Evolutionary conservation across 768 basidiomycete genomes (phyloP).

Genomic region (Cyclocybe aegerita): DNA sequence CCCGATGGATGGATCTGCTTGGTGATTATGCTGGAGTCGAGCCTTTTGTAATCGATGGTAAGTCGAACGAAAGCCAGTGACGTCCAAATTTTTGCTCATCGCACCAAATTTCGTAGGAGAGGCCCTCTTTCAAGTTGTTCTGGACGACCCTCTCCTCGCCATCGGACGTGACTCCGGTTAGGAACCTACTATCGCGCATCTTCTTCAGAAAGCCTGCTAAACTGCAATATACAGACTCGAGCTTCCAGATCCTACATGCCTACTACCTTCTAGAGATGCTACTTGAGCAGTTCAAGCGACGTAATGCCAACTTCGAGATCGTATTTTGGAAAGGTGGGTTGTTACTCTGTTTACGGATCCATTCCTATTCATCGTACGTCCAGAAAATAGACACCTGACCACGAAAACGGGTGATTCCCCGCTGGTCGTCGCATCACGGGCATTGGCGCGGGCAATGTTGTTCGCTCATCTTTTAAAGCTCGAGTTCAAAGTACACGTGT

Average conservation of each 20-base stretch:
- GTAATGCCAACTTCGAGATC: conserved; percentile 58
- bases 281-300: conserved; percentile 45
- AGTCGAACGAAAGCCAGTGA: conserved; percentile 1
- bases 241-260: conserved; percentile 67
- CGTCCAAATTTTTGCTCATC: neutral
- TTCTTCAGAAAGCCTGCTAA: neutral
- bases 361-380: neutral
- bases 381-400: conserved; percentile 46
- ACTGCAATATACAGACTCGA: conserved; percentile 34
- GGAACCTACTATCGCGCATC: conserved; percentile 4
- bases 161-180: conserved; percentile 48
- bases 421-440: conserved; percentile 43
- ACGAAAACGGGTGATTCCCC: conserved; percentile 33
- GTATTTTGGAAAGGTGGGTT: conserved; percentile 59
- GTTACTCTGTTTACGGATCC: neutral
- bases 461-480: conserved; percentile 47
- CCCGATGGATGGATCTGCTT: conserved; percentile 61
- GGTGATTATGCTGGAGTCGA: conserved; percentile 72
- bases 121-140: conserved; percentile 55
- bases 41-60: conserved; percentile 66
- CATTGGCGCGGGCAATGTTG: conserved; percentile 51
- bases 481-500: conserved; percentile 42
- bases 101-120: conserved; percentile 44
- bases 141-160: conserved; percentile 62
- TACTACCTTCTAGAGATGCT: conserved; percentile 51